These are phyloP conservation scores for Ceratobasidium theobromae DNA, from an alignment of 1,284 basidiomycete species.

Conservation along the genomic window DNA sequence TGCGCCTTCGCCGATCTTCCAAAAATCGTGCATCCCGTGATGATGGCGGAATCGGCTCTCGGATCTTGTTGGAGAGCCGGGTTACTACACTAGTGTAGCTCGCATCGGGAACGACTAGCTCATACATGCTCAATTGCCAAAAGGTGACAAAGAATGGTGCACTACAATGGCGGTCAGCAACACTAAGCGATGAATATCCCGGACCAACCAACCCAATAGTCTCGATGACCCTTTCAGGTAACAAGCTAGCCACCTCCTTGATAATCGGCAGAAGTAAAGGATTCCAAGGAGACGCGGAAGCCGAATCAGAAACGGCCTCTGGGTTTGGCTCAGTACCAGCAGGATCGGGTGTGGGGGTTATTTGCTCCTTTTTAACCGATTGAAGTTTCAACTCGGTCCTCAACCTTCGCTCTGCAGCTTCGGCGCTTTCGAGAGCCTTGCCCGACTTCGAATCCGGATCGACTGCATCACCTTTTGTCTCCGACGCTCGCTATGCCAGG, in stretches of 20 bases:
- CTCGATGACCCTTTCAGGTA: conserved; percentile 63
- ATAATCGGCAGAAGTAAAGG: conserved; percentile 68
- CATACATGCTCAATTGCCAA: conserved; percentile 91
- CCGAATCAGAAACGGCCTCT: conserved; percentile 10
- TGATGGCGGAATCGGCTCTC: conserved; percentile 19
- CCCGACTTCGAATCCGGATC: conserved; percentile 4
- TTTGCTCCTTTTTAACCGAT: conserved; percentile 22
- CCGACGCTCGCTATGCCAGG: conserved; percentile 11
- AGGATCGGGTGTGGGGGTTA: conserved; percentile 5
- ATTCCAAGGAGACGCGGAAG: conserved; percentile 59
- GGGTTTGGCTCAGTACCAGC: conserved; percentile 6
- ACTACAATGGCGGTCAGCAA: conserved; percentile 47
- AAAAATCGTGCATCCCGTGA: conserved; percentile 31
- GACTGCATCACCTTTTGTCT: conserved; percentile 13
- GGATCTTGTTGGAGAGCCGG: conserved; percentile 28
- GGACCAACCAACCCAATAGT: conserved; percentile 63
- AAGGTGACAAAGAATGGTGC: conserved; percentile 90
- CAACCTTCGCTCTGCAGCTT: conserved; percentile 22
- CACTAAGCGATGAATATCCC: background rate
- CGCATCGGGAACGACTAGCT: conserved; percentile 70
- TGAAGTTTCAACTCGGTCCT: conserved; percentile 34
- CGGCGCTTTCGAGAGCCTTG: conserved; percentile 16
- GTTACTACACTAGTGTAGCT: conserved; percentile 62
- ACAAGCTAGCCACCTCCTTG: conserved; percentile 65
- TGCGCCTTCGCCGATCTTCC: conserved; percentile 24